phyloP scores from a whole-genome alignment of 352 stramenopile species.

The Phytopythium chamaehyphon region DNA sequence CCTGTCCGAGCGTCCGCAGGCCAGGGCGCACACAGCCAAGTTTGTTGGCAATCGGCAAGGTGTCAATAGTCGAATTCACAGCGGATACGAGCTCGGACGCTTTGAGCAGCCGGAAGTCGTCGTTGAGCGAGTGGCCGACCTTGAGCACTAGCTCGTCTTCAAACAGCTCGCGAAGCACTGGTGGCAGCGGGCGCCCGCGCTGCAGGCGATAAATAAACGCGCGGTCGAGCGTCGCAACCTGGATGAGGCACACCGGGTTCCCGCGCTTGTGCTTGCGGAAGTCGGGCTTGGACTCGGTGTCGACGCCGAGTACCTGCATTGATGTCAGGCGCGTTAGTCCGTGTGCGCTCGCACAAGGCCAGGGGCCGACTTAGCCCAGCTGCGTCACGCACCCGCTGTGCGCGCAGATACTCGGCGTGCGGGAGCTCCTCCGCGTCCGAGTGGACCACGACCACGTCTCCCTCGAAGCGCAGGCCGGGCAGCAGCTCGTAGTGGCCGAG shows the following conservation, averaged over 20 bases:
- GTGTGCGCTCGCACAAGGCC: too few species aligned
- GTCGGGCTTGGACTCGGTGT: slow-evolving; percentile 76
- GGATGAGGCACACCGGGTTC: slow-evolving; percentile 77
- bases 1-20: slow-evolving; percentile 64
- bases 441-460: slow-evolving; percentile 57
- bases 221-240: slow-evolving; percentile 69
- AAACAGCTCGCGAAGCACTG: slow-evolving; percentile 55
- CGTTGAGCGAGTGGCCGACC: slow-evolving; percentile 70
- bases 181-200: slow-evolving; percentile 43
- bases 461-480: slow-evolving; percentile 42
- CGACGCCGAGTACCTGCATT: slow-evolving; percentile 52
- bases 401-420: slow-evolving; percentile 41
- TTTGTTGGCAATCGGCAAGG: slow-evolving; percentile 71
- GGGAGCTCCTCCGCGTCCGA: slow-evolving; percentile 48
- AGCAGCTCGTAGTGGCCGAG: slow-evolving; percentile 49
- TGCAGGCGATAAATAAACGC: slow-evolving; percentile 73
- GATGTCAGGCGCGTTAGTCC: too few species aligned
- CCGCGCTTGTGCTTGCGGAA: slow-evolving; percentile 41
- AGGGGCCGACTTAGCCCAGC: too few species aligned
- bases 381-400: slow-evolving; percentile 33
- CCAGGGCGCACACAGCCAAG: slow-evolving; percentile 70
- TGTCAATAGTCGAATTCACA: slow-evolving; percentile 74
- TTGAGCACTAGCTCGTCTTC: slow-evolving; percentile 61
- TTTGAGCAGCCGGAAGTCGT: slow-evolving; percentile 70
- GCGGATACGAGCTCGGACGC: slow-evolving; percentile 46